Conservation (phyloP, 1,284 basidiomycete species). For the Phellopilus nigrolimitatus region DNA sequence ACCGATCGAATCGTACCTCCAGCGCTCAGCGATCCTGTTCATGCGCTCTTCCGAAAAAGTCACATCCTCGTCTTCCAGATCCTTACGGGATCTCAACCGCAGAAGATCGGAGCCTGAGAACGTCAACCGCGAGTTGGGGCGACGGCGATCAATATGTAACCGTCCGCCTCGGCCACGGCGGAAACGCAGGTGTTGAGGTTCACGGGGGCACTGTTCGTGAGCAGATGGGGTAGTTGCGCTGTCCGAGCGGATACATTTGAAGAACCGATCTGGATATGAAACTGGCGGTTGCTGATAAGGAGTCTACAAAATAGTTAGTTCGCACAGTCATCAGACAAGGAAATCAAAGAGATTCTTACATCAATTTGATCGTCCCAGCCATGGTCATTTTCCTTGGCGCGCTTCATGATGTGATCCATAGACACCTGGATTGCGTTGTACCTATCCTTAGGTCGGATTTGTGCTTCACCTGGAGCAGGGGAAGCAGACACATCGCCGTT, state of each 20-base stretch:
- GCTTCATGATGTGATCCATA: constrained; percentile 63
- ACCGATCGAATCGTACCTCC: constrained; percentile 63
- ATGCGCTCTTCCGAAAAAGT: constrained; percentile 33
- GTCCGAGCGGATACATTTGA: constrained; percentile 51
- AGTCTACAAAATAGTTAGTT: constrained; percentile 38
- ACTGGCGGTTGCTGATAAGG: constrained; percentile 52
- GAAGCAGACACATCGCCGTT: constrained; percentile 41
- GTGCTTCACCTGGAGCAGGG: constrained; percentile 39
- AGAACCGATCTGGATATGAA: constrained; percentile 49
- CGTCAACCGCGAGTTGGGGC: constrained; percentile 30
- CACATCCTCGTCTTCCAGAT: constrained; percentile 35
- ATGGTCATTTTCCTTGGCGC: constrained; percentile 71
- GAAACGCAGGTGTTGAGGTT: constrained; percentile 59
- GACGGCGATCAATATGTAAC: constrained; percentile 71
- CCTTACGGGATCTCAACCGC: constrained; percentile 7
- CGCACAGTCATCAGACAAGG: constrained; percentile 9
- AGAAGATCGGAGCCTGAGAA: constrained; percentile 10
- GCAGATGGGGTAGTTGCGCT: constrained; percentile 34
- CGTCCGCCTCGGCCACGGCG: constrained; percentile 81
- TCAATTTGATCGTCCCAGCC: constrained; percentile 86
- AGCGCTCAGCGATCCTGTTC: constrained; percentile 50
- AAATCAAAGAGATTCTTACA: constrained; percentile 37
- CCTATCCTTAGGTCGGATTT: constrained; percentile 64
- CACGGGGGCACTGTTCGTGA: constrained; percentile 30
- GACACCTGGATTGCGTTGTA: constrained; percentile 53